A percentile compares a stretch with the other conserved stretches of the same genome.
These are phyloP conservation scores for Pseudogymnoascus sp. DNA, from an alignment of 2,329 filamentous ascomycete species.

Conservation along the genomic window DNA sequence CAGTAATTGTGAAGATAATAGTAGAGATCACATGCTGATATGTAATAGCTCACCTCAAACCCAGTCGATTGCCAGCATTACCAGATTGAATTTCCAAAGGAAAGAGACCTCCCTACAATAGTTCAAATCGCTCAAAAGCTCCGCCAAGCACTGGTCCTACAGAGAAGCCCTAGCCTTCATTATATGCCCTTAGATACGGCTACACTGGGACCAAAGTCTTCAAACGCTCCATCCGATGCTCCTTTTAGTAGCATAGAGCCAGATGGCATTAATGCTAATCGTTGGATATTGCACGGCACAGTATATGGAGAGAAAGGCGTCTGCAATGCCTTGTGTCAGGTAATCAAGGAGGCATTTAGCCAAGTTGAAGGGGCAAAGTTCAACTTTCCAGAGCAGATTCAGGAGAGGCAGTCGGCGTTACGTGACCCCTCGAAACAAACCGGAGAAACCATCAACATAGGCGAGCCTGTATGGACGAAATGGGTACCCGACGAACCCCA, in stretches of 20 bases:
- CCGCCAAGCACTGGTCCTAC: conserved; percentile 35
- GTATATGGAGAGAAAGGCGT: conserved; percentile 29
- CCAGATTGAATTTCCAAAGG: conserved; percentile 36
- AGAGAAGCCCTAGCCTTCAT: conserved; percentile 21
- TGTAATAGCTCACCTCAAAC: conserved; percentile 40
- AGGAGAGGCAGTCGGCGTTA: not conserved
- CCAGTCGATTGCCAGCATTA: conserved; percentile 39
- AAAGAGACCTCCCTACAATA: conserved; percentile 36
- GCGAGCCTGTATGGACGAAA: conserved; percentile 32
- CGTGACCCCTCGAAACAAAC: too few species aligned
- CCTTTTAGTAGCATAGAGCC: conserved; percentile 33
- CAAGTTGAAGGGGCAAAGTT: conserved; percentile 27
- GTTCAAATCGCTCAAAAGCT: conserved; percentile 39
- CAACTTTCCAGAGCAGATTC: conserved; percentile 21
- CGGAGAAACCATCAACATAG: conserved; percentile 14
- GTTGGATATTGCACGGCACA: conserved; percentile 41
- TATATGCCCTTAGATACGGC: conserved; percentile 20
- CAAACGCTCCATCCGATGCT: conserved; percentile 21
- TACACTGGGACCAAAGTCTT: conserved; percentile 31
- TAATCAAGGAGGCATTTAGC: conserved; percentile 23
- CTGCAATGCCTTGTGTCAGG: conserved; percentile 27
- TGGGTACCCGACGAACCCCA: conserved; percentile 40
- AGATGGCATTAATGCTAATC: conserved; percentile 34
- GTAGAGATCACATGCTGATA: not conserved
- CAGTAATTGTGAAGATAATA: not conserved